These are phyloP conservation scores for Globisporangium lucens DNA, from an alignment of 352 stramenopile genomes.

Conservation along the genomic window DNA sequence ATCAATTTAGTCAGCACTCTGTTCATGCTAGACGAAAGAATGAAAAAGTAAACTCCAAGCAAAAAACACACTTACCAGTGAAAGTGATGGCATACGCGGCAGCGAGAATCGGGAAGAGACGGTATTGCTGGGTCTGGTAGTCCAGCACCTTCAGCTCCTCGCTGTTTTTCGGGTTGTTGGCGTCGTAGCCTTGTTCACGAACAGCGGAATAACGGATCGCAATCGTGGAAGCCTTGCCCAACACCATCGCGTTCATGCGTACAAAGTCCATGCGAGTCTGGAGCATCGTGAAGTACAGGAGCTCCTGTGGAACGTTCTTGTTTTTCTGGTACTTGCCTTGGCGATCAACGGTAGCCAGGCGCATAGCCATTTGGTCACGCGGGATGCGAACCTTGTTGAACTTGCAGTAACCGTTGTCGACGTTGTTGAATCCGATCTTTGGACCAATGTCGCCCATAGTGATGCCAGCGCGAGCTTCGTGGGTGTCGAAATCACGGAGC, in stretches of 20 bases:
- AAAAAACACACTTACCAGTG: neutral
- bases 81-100: constrained; percentile 70
- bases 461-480: constrained; percentile 47
- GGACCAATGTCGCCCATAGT: constrained; percentile 62
- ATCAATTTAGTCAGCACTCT: neutral
- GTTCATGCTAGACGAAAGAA: neutral
- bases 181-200: constrained; percentile 83
- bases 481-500: constrained; percentile 86
- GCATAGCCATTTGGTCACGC: neutral
- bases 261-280: neutral
- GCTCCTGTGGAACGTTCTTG: neutral
- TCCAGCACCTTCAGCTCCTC: constrained; percentile 91
- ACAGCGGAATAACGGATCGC: constrained; percentile 93
- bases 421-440: constrained; percentile 24
- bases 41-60: too few species aligned
- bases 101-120: constrained; percentile 91
- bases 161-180: constrained; percentile 33
- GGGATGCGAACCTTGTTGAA: neutral
- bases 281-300: neutral
- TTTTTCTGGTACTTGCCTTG: neutral
- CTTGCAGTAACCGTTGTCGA: neutral
- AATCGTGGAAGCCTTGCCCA: constrained; percentile 87
- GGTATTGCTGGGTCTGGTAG: constrained; percentile 95
- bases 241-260: neutral
- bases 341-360: neutral